Conservation (phyloP, 345 rosid species). For the Eucalyptus regnans region DNA sequence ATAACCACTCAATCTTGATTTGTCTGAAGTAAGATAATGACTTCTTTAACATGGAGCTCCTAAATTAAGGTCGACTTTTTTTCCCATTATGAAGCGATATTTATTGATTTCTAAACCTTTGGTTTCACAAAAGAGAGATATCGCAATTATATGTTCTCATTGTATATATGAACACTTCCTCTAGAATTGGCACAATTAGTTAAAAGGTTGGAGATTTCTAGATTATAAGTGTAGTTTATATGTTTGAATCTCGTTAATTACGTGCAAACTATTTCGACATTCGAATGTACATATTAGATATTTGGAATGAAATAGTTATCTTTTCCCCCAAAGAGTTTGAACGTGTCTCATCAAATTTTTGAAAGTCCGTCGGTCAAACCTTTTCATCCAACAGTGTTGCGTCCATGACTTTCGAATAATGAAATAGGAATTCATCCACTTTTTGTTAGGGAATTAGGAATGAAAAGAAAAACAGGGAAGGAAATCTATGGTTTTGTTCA, state of each 20-base stretch:
- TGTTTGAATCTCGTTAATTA: no score
- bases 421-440: not conserved
- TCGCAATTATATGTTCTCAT: no score
- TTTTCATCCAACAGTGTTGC: not conserved
- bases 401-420: not conserved
- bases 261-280: not conserved
- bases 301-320: not conserved
- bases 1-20: not conserved
- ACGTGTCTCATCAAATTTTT: not conserved
- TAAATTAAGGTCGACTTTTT: not conserved
- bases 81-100: not conserved
- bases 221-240: no score
- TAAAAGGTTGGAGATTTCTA: not conserved
- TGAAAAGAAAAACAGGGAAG: not conserved
- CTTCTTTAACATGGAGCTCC: not conserved
- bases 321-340: not conserved
- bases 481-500: not conserved
- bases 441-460: not conserved
- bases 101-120: no score
- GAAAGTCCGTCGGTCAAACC: not conserved
- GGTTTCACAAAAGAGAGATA: not conserved
- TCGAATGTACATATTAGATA: not conserved
- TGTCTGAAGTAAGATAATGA: not conserved
- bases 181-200: no score
- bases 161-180: no score